phyloP scores from a whole-genome alignment of 176 grass and related monocot species.

The Bothriochloa decipiens region DNA sequence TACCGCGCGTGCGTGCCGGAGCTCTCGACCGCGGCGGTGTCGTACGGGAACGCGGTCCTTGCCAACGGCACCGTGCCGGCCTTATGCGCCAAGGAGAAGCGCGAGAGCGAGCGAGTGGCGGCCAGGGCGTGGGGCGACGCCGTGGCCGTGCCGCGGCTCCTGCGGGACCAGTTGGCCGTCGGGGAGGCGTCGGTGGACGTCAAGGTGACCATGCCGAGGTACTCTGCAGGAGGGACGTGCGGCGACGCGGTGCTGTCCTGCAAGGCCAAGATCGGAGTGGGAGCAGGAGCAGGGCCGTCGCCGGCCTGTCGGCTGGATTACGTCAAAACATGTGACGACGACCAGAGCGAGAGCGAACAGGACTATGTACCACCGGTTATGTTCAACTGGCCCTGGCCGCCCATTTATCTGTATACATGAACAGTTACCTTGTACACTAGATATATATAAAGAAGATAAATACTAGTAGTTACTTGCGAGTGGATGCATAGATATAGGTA shows the following conservation, averaged over 20 bases:
- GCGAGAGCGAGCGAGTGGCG: background rate
- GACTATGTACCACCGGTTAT: background rate
- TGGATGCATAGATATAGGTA: too few species aligned
- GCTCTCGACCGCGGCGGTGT: constrained; percentile 3
- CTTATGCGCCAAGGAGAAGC: background rate
- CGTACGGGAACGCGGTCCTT: constrained; percentile 23
- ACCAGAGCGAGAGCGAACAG: background rate
- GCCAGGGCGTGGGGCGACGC: constrained; percentile 27
- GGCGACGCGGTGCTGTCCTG: background rate
- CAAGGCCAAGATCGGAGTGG: constrained; percentile 19
- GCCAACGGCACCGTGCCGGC: constrained; percentile 8
- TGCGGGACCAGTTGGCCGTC: background rate
- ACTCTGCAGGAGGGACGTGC: background rate
- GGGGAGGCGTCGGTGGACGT: constrained; percentile 19
- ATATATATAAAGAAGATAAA: too few species aligned
- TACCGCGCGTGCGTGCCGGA: background rate
- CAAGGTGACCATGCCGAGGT: constrained; percentile 9
- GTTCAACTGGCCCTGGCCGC: too few species aligned
- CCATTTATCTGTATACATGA: too few species aligned
- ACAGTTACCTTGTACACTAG: too few species aligned
- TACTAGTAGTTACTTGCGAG: too few species aligned
- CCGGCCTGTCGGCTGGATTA: background rate
- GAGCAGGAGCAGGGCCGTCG: too few species aligned
- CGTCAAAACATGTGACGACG: background rate
- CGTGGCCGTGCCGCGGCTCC: constrained; percentile 16